Percentiles rank a stretch among this genome's conserved stretches.
These are phyloP conservation scores for Cyclotella cryptica DNA, from an alignment of 108 stramenopile genomes.

Conservation along the genomic window DNA sequence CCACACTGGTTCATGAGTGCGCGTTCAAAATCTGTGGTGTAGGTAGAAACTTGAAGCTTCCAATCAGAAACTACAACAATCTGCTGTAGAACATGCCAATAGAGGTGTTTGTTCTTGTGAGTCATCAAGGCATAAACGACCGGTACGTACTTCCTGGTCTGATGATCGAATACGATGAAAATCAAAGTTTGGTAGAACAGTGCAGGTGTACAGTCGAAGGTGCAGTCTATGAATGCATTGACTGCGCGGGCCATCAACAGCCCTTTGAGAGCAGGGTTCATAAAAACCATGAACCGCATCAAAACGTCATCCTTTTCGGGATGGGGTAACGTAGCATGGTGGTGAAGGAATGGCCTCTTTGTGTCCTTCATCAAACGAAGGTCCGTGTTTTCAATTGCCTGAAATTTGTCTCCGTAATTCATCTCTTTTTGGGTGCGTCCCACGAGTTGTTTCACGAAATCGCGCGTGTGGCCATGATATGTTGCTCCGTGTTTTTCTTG, in stretches of 20 bases:
- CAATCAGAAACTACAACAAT: background rate
- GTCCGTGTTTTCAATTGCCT: background rate
- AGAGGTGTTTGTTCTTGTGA: slow-evolving; percentile 10
- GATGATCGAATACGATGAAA: slow-evolving; percentile 15
- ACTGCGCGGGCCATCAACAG: background rate
- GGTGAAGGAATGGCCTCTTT: background rate
- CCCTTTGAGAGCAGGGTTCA: background rate
- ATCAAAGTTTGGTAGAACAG: slow-evolving; percentile 30
- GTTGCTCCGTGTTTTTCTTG: background rate
- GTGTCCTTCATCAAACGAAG: background rate
- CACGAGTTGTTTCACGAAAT: background rate
- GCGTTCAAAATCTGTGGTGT: slow-evolving; percentile 28
- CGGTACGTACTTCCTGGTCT: slow-evolving; percentile 20
- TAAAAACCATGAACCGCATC: slow-evolving; percentile 26
- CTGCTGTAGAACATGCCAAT: slow-evolving; percentile 9
- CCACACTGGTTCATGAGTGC: slow-evolving; percentile 8
- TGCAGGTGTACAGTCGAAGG: slow-evolving; percentile 14
- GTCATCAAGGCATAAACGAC: slow-evolving; percentile 32
- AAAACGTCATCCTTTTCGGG: background rate
- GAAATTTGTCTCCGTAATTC: background rate
- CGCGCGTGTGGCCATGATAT: background rate
- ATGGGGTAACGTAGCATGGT: background rate
- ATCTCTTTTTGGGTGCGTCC: background rate
- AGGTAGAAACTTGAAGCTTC: slow-evolving; percentile 10
- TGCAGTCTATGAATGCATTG: slow-evolving; percentile 30